Base-by-base conservation (phyloP, 768 basidiomycete species). In the Suillus ampliporus region DNA sequence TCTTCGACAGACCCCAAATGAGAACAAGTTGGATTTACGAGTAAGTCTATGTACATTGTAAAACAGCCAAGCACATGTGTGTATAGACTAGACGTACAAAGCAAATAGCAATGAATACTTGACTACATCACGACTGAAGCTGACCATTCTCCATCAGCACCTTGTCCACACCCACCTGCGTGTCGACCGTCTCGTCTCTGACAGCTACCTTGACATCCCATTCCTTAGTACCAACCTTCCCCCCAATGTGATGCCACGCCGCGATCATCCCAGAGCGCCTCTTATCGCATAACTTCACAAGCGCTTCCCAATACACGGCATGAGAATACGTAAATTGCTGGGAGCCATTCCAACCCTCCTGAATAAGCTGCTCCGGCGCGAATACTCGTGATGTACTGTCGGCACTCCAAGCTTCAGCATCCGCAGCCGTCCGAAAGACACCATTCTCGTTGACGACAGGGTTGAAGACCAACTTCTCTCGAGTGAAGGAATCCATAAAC, bases 401-500 rank as follows among this genome's bases (percentile, higher is more conserved):
- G 19, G 19, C 40, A 40, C 38, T 15, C 38, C 37, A 40, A 0
- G 63, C 65, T 43, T 67, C 71, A 4, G 44, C 67, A 64, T 58
- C 69, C 65, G 63, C 68, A 63, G 51, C 50, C 0, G 72, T 68
- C 11, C 72, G 62, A 68, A 75, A 76, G 1, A 76, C 57, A 2
- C 74, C 75, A 0, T 23, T 21, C 2, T 57, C 61, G 56, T 74
- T 71, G 7, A 58, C 37, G 15, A 75, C 73, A 2, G 90, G 89
- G 68, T 93, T 92, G 75, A 93, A 92, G 63, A 87, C 83, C 75
- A 92, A 81, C 75, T 93, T 92, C 43, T 82, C 73, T 37, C 87
- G 85, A 0, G 93, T 94, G 62, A 93, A 73, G 2, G 94, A 91
- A 76, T 96, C 94, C 59, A 95, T 85, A 71, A 95, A 89, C 2